Evolutionary conservation across 1,284 basidiomycete species (phyloP), one percentile per base, ranked within the genome.

Genomic region (Ceratorhiza oryzae-sativae): DNA sequence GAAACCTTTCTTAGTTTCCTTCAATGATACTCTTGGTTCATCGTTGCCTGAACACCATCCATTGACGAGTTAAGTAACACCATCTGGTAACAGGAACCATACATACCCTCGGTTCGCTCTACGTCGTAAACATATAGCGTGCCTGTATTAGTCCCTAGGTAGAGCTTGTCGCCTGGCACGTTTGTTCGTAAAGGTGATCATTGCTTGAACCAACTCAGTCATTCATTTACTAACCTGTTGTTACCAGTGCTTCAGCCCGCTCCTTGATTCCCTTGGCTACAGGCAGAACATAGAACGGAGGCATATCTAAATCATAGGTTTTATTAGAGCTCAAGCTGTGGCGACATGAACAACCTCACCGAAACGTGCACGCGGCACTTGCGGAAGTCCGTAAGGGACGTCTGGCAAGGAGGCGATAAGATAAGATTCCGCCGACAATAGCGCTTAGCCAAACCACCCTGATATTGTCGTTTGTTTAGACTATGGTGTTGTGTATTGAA

Each of bases 71-170:
- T 61, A 30, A 71, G 41, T 34, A 25, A 42, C 49, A 23, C 36
- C 2, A 60, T 45, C 13, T 9, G 34, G 79, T 78, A 12, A 2
- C 25, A 46, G n/a, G 10, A 10, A 15, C 27, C 12, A 46, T 18
- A 68, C 75, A 56, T 63, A 84, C 84, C 79, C 73, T 76, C 73
- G 23, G 78, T 74, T 60, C 82, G 81, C 71, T 84, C 82, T n/a
- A 88, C 75, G 39, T 82, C 80, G 76, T 91, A 93, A 36, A 92
- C 82, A 73, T 90, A 85, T 42, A 96, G 78, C 71, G 82, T 89
- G 23, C 94, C 94, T 2, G 83, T 86, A 1, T 86, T 85, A 10
- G 90, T 90, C 12, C 93, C 94, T 55, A 93, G 78, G 77, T 93
- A 95, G 15, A 96, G 78, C 75, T 87, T 86, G 78, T 91, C 88